Conservation (phyloP, 768 basidiomycete species). For the Serendipita indica region DNA sequence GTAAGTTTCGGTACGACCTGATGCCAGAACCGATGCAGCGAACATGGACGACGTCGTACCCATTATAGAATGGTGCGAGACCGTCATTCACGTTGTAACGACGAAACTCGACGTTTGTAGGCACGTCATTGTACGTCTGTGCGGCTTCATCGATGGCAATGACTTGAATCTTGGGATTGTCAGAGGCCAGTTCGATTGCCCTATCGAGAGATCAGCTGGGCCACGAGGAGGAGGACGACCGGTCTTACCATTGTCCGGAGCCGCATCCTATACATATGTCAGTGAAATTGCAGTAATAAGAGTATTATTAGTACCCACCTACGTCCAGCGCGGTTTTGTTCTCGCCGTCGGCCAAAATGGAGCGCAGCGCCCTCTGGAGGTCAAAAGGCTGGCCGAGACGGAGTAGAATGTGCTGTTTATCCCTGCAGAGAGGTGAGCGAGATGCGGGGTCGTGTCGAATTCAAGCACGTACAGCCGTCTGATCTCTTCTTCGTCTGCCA, state of each 20-base stretch:
- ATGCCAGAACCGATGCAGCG: conserved; percentile 5
- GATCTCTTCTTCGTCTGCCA: background rate
- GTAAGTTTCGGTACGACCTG: background rate
- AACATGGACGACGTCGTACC: background rate
- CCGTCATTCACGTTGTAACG: conserved; percentile 4
- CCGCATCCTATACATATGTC: background rate
- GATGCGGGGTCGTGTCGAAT: background rate
- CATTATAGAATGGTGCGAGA: background rate
- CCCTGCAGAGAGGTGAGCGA: background rate
- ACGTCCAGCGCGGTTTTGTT: background rate
- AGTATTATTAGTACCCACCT: background rate
- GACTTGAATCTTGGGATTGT: background rate
- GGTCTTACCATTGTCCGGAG: background rate
- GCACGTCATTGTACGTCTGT: background rate
- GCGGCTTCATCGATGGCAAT: background rate
- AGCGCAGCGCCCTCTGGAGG: too few relatives aligned
- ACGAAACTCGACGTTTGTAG: conserved; percentile 3
- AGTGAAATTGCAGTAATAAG: background rate
- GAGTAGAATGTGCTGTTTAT: background rate
- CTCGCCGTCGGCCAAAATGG: background rate
- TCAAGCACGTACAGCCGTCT: background rate
- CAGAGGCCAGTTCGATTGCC: background rate
- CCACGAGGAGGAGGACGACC: background rate
- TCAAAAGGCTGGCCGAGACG: too few relatives aligned
- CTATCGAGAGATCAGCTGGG: background rate